Base-by-base conservation (phyloP, 2,329 filamentous ascomycete species). In the Microsporum ferrugineum region DNA sequence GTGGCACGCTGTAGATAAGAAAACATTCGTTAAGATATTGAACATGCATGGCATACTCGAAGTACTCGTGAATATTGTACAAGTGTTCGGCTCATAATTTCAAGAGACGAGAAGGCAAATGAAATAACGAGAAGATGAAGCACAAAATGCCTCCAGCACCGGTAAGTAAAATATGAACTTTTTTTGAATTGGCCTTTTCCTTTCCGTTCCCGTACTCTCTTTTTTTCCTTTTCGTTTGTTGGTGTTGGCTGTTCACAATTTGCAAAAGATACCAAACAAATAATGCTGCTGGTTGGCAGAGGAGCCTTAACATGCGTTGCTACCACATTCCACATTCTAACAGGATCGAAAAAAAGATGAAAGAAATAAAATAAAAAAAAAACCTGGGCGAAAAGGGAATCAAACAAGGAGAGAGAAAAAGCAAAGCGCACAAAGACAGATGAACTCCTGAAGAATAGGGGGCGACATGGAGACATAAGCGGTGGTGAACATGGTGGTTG, bases 231-330 rank as follows among this genome's bases (percentile, higher is more conserved):
- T 17, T 49, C 17, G 49, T 53, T 53, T 12, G 6, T 53, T 31
- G 33, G 49, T 53, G 49, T 34, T 53, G 49, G 49, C 29, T 53
- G 49, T 31, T 61, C 60, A 58, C 51, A 61, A 60, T 56, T 51
- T 60, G 58, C 41, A 60, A 62, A 60, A 61, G 53, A 62, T 57
- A 63, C 33, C 33, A 47, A 33, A 61, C 47, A 62, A 64, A 59
- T 60, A 12, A 61, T 61, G 60, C 62, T 33, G 55, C 34, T 39
- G 34, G 55, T n/a, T 27, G 17, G 59, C 27, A 8, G 33, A 33
- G 36, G 43, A 60, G 57, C 59, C 61, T 47, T 60, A 53, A 60
- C 43, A 29, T 53, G 60, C 49, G 55, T 57, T 49, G 49, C 49
- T 53, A 34, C 29, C 27, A 34, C 49, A 34, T 53, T 53, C 49